These are phyloP conservation scores for Alliaria petiolata DNA, from an alignment of 345 rosid genomes.

Conservation along the genomic window DNA sequence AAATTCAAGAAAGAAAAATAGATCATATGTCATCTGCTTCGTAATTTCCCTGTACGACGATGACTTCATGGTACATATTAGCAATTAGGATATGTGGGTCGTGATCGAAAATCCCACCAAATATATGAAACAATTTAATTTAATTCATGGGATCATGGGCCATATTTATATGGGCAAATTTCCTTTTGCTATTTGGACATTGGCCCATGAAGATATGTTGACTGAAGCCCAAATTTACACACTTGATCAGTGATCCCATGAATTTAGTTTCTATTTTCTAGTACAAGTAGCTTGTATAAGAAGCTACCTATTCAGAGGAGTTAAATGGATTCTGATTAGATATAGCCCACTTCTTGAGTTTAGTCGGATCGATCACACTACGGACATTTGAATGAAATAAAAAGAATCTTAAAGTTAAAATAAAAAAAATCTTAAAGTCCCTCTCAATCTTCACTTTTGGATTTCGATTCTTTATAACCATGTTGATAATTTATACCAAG, in stretches of 20 bases:
- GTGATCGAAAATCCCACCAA: constrained; percentile 22
- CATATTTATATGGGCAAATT: no score
- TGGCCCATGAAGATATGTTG: no score
- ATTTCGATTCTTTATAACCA: no score
- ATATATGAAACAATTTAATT: no score
- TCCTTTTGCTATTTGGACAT: no score
- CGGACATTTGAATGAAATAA: not conserved
- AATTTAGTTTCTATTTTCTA: not conserved
- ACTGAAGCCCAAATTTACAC: no score
- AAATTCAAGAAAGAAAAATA: no score
- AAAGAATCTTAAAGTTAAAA: not conserved
- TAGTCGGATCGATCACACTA: not conserved
- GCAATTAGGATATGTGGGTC: constrained; percentile 1
- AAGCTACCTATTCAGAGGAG: not conserved
- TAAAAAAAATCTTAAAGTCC: no score
- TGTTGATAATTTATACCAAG: no score
- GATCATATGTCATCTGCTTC: not conserved
- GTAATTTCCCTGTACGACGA: constrained; percentile 7
- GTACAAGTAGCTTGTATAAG: not conserved
- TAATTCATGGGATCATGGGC: no score
- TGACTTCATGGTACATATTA: constrained; percentile 6
- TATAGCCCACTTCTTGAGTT: not conserved
- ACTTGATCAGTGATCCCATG: not conserved
- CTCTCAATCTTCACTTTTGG: no score
- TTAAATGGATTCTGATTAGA: not conserved